Evolutionary conservation across 2,329 filamentous ascomycete genomes (phyloP), one percentile per base, ranked within the genome.

Genomic region (Sporothrix phasma): DNA sequence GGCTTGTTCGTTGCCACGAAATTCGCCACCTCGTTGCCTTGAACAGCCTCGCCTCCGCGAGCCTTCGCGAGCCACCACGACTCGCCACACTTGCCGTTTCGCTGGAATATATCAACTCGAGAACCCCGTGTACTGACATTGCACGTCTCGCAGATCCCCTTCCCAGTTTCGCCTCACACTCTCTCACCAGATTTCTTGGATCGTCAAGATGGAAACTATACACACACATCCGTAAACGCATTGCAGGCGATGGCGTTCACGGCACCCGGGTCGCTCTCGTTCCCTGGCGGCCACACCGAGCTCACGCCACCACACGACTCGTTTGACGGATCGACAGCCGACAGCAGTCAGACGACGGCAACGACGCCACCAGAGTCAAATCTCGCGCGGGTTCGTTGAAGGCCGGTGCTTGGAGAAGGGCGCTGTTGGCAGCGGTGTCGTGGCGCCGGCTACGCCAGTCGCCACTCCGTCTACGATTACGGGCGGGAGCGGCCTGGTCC

Each of bases 181-280:
- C 60, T 68, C 64, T 61, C 49, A 24, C 37, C 46, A 17, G 8
- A 46, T 61, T 13, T 7, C 47, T 17, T 3, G 15, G 17, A 11
- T 49, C 19, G n/a, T n/a, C 37, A 67, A 45, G 19, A 96, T 96
- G 91, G 91, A 96, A 76, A 85, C 86, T 72, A 88, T 96, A 72
- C 92, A 91, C 73, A 94, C 93, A 70, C 94, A 97, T 74, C 94
- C 58, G 84, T 88, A 69, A 97, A 87, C 75, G 92, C 93, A 72
- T 85, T 88, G 70, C 92, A 97, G 84, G 94, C 94, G 69, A 94
- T 94, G 83, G 91, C 90, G 74, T 96, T 97, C 78, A 96, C 92
- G 72, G 92, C 91, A 66, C 90, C 92, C 64, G 89, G 90, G 69
- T 96, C 92, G 71, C 83, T 97, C 70, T 96, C 92, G 67, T 97